Evolutionary conservation across 257 asterid genomes (phyloP).

Genomic region (Petunia axillaris): DNA sequence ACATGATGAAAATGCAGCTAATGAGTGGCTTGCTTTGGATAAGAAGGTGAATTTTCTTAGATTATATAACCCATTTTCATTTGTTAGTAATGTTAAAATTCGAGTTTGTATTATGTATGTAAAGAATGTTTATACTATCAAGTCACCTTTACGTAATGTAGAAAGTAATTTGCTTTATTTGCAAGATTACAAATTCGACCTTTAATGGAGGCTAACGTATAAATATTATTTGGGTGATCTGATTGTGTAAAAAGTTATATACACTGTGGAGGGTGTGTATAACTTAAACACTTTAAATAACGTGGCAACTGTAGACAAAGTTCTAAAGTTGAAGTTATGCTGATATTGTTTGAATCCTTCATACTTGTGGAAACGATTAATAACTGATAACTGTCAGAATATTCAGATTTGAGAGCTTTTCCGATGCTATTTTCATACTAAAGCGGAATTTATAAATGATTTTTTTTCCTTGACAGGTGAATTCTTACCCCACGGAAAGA

Average conservation of each 20-base stretch:
- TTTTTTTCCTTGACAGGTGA: conserved; percentile 53
- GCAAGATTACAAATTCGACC: no score
- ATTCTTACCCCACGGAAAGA: conserved; percentile 87
- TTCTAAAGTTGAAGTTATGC: not conserved
- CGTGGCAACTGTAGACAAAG: not conserved
- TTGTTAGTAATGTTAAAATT: not conserved
- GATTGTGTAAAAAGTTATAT: no score
- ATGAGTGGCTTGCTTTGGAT: conserved; percentile 81
- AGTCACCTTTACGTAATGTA: no score
- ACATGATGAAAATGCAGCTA: conserved; percentile 64
- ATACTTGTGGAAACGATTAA: conserved; percentile 11
- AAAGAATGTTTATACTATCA: no score
- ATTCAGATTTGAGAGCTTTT: conserved; percentile 8
- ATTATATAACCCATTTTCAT: not conserved
- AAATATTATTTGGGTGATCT: no score
- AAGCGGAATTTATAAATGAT: conserved; percentile 13
- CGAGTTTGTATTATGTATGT: not conserved
- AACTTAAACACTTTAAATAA: no score
- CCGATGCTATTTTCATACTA: not conserved
- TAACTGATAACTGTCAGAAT: not conserved
- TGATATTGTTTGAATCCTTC: not conserved
- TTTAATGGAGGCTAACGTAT: no score
- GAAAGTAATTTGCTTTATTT: no score
- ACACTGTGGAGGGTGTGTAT: no score
- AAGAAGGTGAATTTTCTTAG: conserved; percentile 56